Base-by-base conservation (phyloP, 257 asterid species). In the Agastache rugosa region DNA sequence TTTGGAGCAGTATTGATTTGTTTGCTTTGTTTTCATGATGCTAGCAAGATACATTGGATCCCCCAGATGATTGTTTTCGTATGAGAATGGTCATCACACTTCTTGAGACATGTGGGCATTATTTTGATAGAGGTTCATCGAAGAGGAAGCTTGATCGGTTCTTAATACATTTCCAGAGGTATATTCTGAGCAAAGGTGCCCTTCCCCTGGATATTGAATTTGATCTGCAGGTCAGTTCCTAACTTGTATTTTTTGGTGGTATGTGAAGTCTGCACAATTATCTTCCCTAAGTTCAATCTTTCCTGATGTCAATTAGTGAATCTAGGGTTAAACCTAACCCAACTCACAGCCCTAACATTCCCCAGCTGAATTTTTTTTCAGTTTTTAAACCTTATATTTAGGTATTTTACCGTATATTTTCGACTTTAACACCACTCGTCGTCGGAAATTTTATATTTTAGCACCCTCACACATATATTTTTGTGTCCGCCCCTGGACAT, bases 61-160 rank as follows among this genome's bases (percentile, higher is more conserved):
- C 98, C 41, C 94, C 96, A 48, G 98, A 93, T 84, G 99, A 95
- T 81, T 90, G 91, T 79, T 95, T 95, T 60, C 99, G 99, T 58
- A 87, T 92, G 81, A 89, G 99, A 85, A 87, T 92, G 97, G 92
- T 91, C 63, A 72, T 92, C 76, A 88, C 90, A 55, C 99, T 95
- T 84, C 97, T 95, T 69, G 93, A 90, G 89, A 92, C 99, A 6
- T 92, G 99, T 72, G 99, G 99, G 69, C 99, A 95, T 80, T 95
- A 95, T 84, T 95, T 95, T 87, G 97, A 88, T 80, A 86, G 96
- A 82, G 99, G 99, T 75, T 92, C 98, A 19, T 90, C 99, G 23
- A 95, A 92, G 85, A 86, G 97, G 84, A 95, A 95, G 80, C 99
- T 95, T 22, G 99, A 95, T 80, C 91, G 96, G 51, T 95, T 95